Base-by-base conservation (phyloP, 2,329 filamentous ascomycete genomes). In the Cordyceps pruinosa region DNA sequence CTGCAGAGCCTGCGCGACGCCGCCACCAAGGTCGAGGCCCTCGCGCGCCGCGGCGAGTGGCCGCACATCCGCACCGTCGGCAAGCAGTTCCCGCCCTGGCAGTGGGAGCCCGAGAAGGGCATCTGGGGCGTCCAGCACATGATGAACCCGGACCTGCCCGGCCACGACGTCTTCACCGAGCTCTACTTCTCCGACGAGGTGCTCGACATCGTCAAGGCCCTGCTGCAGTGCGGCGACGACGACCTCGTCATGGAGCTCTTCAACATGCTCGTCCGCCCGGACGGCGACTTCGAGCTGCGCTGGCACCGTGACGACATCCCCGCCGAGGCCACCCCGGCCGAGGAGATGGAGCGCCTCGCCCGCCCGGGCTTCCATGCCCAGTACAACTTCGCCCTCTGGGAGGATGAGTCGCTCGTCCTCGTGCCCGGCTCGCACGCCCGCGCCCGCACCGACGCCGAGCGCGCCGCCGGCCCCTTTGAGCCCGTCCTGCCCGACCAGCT, bases 121-220 rank as follows among this genome's bases (percentile, higher is more conserved):
- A 95, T 96, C 70, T 96, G 90, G 91, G 90, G 90, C 61, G 87
- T 95, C 3, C 90, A 96, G 76, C 88, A 92, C 70, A 79, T 96
- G 5, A 77, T 96, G 65, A 86, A 92, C 70, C 90, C 90, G 0
- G 75, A 78, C 1, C 82, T 93, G 63, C 80, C 84, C 0, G 79
- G 81, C 55, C 77, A 82, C 59, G 70, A 77, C 3, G 68, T 77
- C 3, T 95, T 92, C 71, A 80, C 84, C 5, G 69, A 75, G 51
- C 77, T 81, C 57, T 96, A 96, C 73, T 96, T 96, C 68, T 82
- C 84, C 34, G 74, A 80, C 23, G 75, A 78, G 26, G 74, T 93
- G 8, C 70, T 93, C 0, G 68, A 71, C 30, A 78, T 88, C 1
- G 86, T 87, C 1, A 82, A 81, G 61, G 80, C 84, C 66, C 73